Evolutionary conservation across 2,329 filamentous ascomycete species (phyloP).

Genomic region (Aspergillus ochraceus): DNA sequence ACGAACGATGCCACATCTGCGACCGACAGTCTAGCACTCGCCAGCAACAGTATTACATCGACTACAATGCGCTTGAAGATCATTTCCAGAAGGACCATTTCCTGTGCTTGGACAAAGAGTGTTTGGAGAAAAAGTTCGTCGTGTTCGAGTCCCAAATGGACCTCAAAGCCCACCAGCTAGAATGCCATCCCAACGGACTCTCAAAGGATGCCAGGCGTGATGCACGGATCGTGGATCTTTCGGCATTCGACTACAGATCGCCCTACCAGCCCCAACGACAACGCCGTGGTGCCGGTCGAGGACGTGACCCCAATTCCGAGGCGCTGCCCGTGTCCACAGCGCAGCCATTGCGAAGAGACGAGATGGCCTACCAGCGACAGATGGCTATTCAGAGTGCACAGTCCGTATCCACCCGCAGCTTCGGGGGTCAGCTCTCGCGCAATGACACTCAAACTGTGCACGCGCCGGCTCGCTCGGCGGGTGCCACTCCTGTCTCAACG

Average conservation of each 20-base stretch:
- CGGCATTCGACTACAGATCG: slow-evolving; percentile 75
- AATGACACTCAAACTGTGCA: slow-evolving; percentile 48
- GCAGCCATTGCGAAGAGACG: slow-evolving; percentile 78
- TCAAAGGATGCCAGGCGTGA: slow-evolving; percentile 84
- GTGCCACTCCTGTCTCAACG: slow-evolving; percentile 26
- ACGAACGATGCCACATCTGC: slow-evolving; percentile 94
- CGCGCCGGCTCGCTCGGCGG: slow-evolving; percentile 41
- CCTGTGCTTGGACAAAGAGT: slow-evolving; percentile 80
- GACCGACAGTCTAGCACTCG: slow-evolving; percentile 65
- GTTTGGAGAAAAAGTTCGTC: slow-evolving; percentile 94
- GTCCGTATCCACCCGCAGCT: slow-evolving; percentile 74
- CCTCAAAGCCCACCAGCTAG: slow-evolving; percentile 87
- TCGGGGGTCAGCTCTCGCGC: slow-evolving; percentile 78
- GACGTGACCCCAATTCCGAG: slow-evolving; percentile 85
- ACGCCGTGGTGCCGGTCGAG: slow-evolving; percentile 63
- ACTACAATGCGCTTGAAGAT: slow-evolving; percentile 81
- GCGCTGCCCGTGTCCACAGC: slow-evolving; percentile 73
- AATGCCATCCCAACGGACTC: slow-evolving; percentile 73
- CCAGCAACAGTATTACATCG: slow-evolving; percentile 83
- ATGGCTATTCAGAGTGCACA: slow-evolving; percentile 88
- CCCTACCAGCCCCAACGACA: slow-evolving; percentile 66
- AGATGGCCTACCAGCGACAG: slow-evolving; percentile 87
- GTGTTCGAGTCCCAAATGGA: slow-evolving; percentile 96
- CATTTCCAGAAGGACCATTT: slow-evolving; percentile 90
- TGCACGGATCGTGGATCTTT: slow-evolving; percentile 81